phyloP scores from a whole-genome alignment of 768 basidiomycete genomes.

The Trametes meyenii region DNA sequence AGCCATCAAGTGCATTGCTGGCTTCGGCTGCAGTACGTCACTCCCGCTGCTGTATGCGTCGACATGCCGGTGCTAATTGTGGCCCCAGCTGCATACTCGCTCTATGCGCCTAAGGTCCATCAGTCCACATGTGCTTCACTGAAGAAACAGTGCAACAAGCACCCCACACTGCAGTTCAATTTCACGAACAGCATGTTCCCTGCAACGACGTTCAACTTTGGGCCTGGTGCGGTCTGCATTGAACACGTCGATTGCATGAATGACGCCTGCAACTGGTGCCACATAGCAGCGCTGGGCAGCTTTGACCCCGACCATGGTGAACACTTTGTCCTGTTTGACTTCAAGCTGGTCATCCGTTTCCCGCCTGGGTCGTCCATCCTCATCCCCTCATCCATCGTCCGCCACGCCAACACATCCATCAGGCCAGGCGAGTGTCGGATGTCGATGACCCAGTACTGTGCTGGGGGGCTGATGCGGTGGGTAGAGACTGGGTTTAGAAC shows the following conservation, averaged over 20 bases:
- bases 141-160: not conserved
- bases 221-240: conserved; percentile 6
- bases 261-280: conserved; percentile 16
- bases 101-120: not conserved
- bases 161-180: conserved; percentile 7
- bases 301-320: conserved; percentile 25
- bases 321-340: conserved; percentile 22
- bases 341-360: conserved; percentile 26
- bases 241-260: conserved; percentile 21
- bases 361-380: conserved; percentile 23
- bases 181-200: conserved; percentile 23
- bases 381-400: conserved; percentile 23
- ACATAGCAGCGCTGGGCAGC: conserved; percentile 20
- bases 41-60: not conserved
- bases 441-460: conserved; percentile 17
- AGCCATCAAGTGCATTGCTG: not conserved
- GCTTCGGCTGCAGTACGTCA: not conserved
- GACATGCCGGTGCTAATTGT: not conserved
- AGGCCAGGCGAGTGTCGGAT: conserved; percentile 4
- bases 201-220: conserved; percentile 22
- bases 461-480: conserved; percentile 19
- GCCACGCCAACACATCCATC: conserved; percentile 26
- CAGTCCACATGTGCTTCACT: not conserved
- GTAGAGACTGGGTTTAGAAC: conserved; percentile 6
- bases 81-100: not conserved